Percentiles rank a stretch among this genome's conserved stretches.
Evolutionary conservation across 2,329 filamentous ascomycete genomes (phyloP).

Genomic region (Camptophora hylomeconis): DNA sequence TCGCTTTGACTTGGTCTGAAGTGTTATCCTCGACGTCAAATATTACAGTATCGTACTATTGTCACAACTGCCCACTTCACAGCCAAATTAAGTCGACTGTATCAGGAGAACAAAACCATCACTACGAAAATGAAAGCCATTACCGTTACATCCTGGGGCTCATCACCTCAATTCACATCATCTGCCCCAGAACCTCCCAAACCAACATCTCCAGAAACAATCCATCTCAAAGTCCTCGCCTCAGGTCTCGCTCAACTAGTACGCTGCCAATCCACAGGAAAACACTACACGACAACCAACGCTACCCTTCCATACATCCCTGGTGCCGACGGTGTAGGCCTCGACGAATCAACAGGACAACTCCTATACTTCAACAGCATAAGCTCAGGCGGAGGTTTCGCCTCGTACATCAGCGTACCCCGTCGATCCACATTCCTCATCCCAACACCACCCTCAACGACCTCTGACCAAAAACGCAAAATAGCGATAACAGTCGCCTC

Average conservation of each 20-base stretch:
- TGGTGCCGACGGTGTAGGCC: constrained; percentile 42
- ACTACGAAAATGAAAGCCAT: constrained; percentile 15
- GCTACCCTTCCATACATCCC: constrained; percentile 35
- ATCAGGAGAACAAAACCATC: too few relatives aligned
- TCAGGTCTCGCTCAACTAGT: constrained; percentile 42
- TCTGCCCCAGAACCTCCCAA: constrained; percentile 8
- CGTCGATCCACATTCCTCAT: constrained; percentile 27
- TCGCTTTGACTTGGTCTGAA: too few relatives aligned
- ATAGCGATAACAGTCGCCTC: constrained; percentile 34
- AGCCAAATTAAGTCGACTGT: too few relatives aligned
- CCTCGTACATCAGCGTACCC: constrained; percentile 32
- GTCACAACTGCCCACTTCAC: too few relatives aligned
- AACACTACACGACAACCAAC: constrained; percentile 38
- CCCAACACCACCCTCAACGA: constrained; percentile 24
- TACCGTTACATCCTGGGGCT: constrained; percentile 11
- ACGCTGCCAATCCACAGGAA: constrained; percentile 38
- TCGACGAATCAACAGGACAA: constrained; percentile 28
- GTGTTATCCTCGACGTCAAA: too few relatives aligned
- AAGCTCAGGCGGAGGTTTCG: constrained; percentile 10
- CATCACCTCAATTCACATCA: constrained; percentile 9
- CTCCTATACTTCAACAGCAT: constrained; percentile 34
- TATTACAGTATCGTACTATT: too few relatives aligned
- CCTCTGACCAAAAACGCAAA: not conserved
- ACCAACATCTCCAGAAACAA: constrained; percentile 18
- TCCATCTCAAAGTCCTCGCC: constrained; percentile 41